These are phyloP conservation scores for Backusella tuberculispora DNA, from an alignment of 192 early-diverging fungal genomes.

Conservation along the genomic window DNA sequence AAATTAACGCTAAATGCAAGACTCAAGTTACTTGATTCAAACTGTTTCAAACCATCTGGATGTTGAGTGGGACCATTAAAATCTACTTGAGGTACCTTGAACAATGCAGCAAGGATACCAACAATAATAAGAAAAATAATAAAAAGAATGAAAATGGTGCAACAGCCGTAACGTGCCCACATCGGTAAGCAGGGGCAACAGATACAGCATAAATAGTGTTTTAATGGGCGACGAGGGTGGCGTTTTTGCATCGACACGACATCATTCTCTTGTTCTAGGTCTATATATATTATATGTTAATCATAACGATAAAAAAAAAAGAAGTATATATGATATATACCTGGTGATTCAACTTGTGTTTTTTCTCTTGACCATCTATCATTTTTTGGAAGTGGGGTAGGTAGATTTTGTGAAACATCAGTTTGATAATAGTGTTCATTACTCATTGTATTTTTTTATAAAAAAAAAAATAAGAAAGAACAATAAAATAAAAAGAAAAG, in stretches of 20 bases:
- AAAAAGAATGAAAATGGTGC: constrained; percentile 19
- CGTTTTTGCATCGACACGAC: neutral
- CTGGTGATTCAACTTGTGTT: neutral
- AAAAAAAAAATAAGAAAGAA: too few species aligned
- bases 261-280: neutral
- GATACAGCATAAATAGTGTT: constrained; percentile 28
- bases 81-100: constrained; percentile 36
- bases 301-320: neutral
- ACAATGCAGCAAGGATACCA: constrained; percentile 35
- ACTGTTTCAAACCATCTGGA: constrained; percentile 9
- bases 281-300: neutral
- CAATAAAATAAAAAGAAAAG: too few species aligned
- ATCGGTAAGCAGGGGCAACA: constrained; percentile 34
- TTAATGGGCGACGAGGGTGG: neutral
- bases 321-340: neutral
- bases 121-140: constrained; percentile 21
- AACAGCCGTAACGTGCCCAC: constrained; percentile 31
- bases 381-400: neutral
- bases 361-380: neutral
- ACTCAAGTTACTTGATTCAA: constrained; percentile 6
- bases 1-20: constrained; percentile 27
- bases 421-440: neutral
- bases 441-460: neutral
- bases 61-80: constrained; percentile 30
- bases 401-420: neutral